Evolutionary conservation across 495 filamentous ascomycete species (phyloP).

Genomic region (Bacidia gigantensis): DNA sequence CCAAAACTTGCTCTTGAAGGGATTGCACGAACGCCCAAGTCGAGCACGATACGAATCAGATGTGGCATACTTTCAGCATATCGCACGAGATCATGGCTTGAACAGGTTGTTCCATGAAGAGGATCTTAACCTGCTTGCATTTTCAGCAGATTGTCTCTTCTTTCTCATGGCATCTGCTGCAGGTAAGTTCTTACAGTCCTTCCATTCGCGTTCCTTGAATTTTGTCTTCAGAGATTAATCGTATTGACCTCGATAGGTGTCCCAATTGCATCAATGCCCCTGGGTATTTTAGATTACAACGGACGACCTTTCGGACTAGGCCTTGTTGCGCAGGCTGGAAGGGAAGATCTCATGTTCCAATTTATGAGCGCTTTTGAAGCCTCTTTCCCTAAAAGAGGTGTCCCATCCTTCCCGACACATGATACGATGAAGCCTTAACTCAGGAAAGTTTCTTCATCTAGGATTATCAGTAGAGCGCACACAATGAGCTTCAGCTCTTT

Average conservation of each 20-base stretch:
- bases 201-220: neutral
- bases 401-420: too few relatives aligned
- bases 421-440: too few relatives aligned
- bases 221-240: too few relatives aligned
- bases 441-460: too few relatives aligned
- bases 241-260: too few relatives aligned
- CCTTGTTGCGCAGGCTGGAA: neutral
- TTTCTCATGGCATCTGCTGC: conserved; percentile 23
- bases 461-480: too few relatives aligned
- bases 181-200: conserved; percentile 10
- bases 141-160: conserved; percentile 21
- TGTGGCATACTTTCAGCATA: conserved; percentile 9
- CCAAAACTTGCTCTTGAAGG: conserved; percentile 18
- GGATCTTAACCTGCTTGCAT: conserved; percentile 20
- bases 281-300: neutral
- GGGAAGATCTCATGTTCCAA: neutral
- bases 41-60: conserved; percentile 12
- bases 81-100: conserved; percentile 10
- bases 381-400: neutral
- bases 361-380: conserved; percentile 3
- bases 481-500: too few relatives aligned
- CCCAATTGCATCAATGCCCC: conserved; percentile 3
- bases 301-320: conserved; percentile 1
- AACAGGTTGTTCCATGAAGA: conserved; percentile 15
- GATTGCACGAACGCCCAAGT: conserved; percentile 11